Evolutionary conservation across 1,139 yeast genomes (phyloP), one percentile per base, ranked within the genome.

Genomic region (Pneumocystis canis): DNA sequence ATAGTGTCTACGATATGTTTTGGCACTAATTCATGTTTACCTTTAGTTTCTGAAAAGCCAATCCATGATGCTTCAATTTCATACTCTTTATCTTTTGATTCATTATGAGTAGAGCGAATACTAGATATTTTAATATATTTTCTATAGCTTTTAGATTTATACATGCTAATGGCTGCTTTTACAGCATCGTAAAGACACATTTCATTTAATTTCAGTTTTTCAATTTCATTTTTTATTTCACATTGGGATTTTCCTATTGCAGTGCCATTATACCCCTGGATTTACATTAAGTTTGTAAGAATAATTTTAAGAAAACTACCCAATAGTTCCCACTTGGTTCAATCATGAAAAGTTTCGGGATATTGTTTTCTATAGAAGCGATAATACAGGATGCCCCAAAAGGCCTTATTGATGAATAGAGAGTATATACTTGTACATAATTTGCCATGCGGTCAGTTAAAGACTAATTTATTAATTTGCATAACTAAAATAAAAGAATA

Each of bases 181-280:
- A 92, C 86, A 3, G 96, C 98, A 33, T 90, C 95, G 68, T 77
- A 80, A 9, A 84, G 87, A 1, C 85, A 77, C 68, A 94, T 77
- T 67, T 80, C 81, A 63, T 83, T 85, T 67, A 83, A 78, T 68
- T 89, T 87, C 69, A 94, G 79, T 74, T 92, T 94, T 75, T 94
- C 99, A 70, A 94, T 80, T 75, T 94, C 98, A 28, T 92, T 87
- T 75, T 89, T 90, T 65, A 98, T 98, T 32, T 89, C 82, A 75
- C 92, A 98, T 74, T 97, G 84, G 59, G 98, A 98, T 74, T 92
- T 94, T 66, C 99, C 99, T 4, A 97, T 84, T 41, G 98, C 98
- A 61, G 97, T 96, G 64, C 97, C 98, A 63, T 82, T 81, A 75
- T 92, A 94, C 60, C 99, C 99, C 68, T 68, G 41, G 47, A 39